Evolutionary conservation across 768 basidiomycete species (phyloP).

Genomic region (Macrocybe gigantea): DNA sequence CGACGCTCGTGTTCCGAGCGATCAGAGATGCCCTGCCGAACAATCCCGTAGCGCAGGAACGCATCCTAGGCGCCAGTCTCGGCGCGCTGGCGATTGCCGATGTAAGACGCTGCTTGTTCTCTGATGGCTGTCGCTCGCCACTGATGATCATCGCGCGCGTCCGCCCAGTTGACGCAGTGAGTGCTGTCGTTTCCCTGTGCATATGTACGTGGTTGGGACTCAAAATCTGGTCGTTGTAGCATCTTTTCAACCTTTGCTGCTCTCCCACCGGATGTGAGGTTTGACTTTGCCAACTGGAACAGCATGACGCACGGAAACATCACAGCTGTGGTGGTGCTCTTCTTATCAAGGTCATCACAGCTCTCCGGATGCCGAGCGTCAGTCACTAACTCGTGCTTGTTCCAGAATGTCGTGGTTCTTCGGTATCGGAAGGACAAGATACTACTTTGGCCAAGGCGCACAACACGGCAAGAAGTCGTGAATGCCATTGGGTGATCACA

Average conservation of each 20-base stretch:
- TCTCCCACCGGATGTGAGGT: conserved; percentile 52
- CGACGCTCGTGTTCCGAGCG: conserved; percentile 62
- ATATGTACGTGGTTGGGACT: background rate
- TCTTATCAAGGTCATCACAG: conserved; percentile 42
- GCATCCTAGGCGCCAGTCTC: conserved; percentile 58
- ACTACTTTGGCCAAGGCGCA: conserved; percentile 9
- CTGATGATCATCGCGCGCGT: background rate
- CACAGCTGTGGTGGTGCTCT: conserved; percentile 51
- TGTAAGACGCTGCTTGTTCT: conserved; percentile 34
- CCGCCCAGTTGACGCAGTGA: conserved; percentile 54
- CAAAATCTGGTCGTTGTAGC: conserved; percentile 33
- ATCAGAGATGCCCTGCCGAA: conserved; percentile 52
- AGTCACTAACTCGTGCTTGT: conserved; percentile 2
- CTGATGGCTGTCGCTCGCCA: background rate
- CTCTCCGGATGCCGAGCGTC: background rate
- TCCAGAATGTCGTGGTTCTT: conserved; percentile 15
- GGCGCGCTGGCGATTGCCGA: conserved; percentile 64
- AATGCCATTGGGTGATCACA: background rate
- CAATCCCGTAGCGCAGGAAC: conserved; percentile 60
- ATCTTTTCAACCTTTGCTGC: conserved; percentile 50
- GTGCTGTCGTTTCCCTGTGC: conserved; percentile 13
- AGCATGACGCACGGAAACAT: conserved; percentile 74
- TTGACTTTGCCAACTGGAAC: conserved; percentile 54
- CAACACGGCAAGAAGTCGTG: conserved; percentile 1
- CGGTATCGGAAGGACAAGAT: conserved; percentile 15